These are phyloP conservation scores for Lactarius hatsudake DNA, from an alignment of 768 basidiomycete species.

Conservation along the genomic window DNA sequence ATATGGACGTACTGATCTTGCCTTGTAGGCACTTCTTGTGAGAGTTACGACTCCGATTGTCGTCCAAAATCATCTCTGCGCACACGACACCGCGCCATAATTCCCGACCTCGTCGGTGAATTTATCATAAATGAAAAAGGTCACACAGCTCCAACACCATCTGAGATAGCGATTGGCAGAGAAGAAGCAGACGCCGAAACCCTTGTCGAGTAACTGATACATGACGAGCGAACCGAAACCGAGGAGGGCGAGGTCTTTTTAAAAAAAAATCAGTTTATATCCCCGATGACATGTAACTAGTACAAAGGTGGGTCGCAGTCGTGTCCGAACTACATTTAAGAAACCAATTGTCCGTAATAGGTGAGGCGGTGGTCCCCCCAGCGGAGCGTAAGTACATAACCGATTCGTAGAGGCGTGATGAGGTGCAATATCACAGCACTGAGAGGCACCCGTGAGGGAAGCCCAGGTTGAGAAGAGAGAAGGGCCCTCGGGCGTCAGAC, in stretches of 20 bases:
- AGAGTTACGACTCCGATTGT: not conserved
- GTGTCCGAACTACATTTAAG: no score
- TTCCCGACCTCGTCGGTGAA: conserved; percentile 14
- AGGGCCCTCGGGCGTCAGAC: no score
- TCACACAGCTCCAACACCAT: conserved; percentile 13
- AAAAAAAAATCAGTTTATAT: no score
- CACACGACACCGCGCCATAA: conserved; percentile 9
- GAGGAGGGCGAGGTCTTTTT: not conserved
- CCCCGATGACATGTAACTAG: no score
- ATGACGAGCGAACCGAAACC: conserved; percentile 12
- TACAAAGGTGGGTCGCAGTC: no score
- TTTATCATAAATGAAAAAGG: conserved; percentile 13
- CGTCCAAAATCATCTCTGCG: conserved; percentile 16
- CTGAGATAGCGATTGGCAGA: not conserved
- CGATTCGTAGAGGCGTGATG: no score
- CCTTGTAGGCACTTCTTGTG: conserved; percentile 4
- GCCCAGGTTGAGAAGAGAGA: no score
- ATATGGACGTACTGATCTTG: conserved; percentile 13
- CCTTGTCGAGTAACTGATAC: conserved; percentile 8
- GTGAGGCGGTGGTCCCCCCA: no score
- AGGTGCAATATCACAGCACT: no score
- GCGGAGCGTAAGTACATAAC: no score
- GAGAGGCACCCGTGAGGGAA: no score
- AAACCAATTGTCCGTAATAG: no score
- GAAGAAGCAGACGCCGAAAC: not conserved